Base-by-base conservation (phyloP, 2,329 filamentous ascomycete genomes). In the Hymenoscyphus fraxineus region DNA sequence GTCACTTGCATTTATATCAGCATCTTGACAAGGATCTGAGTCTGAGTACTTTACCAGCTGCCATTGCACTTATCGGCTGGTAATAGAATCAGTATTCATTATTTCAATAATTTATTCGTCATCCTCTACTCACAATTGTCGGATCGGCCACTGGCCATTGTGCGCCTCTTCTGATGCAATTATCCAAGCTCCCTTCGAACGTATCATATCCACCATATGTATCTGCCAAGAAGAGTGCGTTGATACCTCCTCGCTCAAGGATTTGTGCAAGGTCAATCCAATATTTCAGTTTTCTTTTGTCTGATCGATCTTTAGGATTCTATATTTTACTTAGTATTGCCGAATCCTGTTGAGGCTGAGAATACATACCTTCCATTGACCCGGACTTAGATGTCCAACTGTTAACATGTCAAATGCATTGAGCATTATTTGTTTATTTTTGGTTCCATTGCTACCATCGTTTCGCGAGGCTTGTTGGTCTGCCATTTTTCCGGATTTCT, bases 81-180 rank as follows among this genome's bases (percentile, higher is more conserved):
- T 19, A 3, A 47, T 12, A 62, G 57, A 56, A 35, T 38, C 32
- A 59, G 58, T 19, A 16, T 31, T 41, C 3, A 40, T 31, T 10
- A 27, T 47, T n/a, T 12, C 32, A 10, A 19, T n/a, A 12, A 6
- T n/a, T 7, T 3, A 31, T n/a, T 1, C 16, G 5, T 15, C 4
- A 19, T n/a, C 0, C n/a, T 19, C 55, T 27, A 87, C 80, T 5
- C 81, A 81, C 13, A 89, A 74, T 0, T 0, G 85, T 88, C 0
- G 88, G 87, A 72, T 90, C 88, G 63, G 88, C 89, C 6, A 90
- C 85, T 0, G 87, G 88, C 84, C 85, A 90, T 74, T 90, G 88
- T 0, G 88, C 87, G 1, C 86, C 88, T 0, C 86, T 84, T 1
- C 80, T 73, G 58, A 88, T 82, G 1, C 87, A 85, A 0, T 87